phyloP scores from a whole-genome alignment of 2,329 filamentous ascomycete genomes.

The Amauroascus niger region DNA sequence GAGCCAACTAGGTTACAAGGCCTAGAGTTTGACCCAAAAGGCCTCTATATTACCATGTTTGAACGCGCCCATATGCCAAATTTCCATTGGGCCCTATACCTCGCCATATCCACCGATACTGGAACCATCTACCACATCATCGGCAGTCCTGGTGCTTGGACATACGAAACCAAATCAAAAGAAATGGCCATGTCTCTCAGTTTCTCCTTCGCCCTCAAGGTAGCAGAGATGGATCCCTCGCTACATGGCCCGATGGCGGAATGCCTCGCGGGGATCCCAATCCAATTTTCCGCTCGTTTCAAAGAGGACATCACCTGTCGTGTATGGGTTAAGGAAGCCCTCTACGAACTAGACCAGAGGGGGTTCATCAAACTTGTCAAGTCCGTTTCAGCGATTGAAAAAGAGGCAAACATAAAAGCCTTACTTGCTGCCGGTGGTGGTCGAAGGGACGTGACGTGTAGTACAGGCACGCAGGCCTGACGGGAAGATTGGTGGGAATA shows the following conservation, averaged over 20 bases:
- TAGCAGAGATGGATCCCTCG: slow-evolving; percentile 18
- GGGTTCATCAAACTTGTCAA: slow-evolving; percentile 19
- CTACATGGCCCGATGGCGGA: slow-evolving; percentile 17
- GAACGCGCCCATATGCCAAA: slow-evolving; percentile 16
- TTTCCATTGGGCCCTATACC: slow-evolving; percentile 23
- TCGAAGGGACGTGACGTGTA: no score
- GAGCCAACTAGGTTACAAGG: no score
- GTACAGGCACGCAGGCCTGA: no score
- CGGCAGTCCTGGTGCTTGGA: slow-evolving; percentile 16
- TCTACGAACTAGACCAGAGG: slow-evolving; percentile 20
- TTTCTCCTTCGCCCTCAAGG: slow-evolving; percentile 17
- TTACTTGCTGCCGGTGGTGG: no score
- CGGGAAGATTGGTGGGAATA: no score
- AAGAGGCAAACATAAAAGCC: slow-evolving; percentile 16
- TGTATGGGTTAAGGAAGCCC: slow-evolving; percentile 22
- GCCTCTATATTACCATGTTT: slow-evolving; percentile 21
- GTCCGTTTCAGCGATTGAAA: slow-evolving; percentile 17
- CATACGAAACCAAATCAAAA: slow-evolving; percentile 15
- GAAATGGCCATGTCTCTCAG: slow-evolving; percentile 6
- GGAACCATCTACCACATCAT: slow-evolving; percentile 20
- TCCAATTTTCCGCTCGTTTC: slow-evolving; percentile 19
- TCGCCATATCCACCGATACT: slow-evolving; percentile 12
- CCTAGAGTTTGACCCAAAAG: slow-evolving; percentile 12
- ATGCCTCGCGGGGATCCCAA: slow-evolving; percentile 17
- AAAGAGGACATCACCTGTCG: slow-evolving; percentile 18